Base-by-base conservation (phyloP, 164 flowering plant species). In the Nymphaea thermarum region DNA sequence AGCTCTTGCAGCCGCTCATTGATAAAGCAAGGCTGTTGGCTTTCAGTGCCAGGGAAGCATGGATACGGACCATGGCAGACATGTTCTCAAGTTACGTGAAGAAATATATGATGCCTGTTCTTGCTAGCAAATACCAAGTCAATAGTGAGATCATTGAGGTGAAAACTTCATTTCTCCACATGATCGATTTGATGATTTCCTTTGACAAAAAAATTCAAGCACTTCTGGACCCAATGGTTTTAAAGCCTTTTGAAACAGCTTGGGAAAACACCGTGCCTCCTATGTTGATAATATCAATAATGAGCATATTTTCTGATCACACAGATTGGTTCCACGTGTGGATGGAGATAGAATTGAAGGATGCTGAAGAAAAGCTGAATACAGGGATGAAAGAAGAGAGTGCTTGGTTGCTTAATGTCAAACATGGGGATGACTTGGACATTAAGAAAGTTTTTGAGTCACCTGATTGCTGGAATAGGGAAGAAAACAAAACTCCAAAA, bases 1-100 rank as follows among this genome's bases (percentile, higher is more conserved):
- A 84, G 71, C 74, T 82, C 64, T 80, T 88, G 77, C 89, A 86
- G 74, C 91, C 94, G 70, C 73, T 88, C 66, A 82, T 86, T 65
- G 94, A 85, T 74, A 75, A 66, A 72, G 91, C 89, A 62, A 80
- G 80, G 68, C 70, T 88, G 47, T 65, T 70, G 5, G 78, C 86
- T 68, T 84, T 41, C 68, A 85, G 89, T 78, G 87, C 84, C 60
- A 81, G 69, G 67, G 94, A 85, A 77, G 89, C 83, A 64, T 86
- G 89, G 94, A 86, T 88, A 18, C 82, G 76, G 14, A 79, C 89
- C 64, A 88, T 88, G 88, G 77, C 78, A 8, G 76, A 78, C 71
- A 74, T 82, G 74, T 82, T 88, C 61, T 81, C 82, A 43, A 70
- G 68, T 36, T 83, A 75, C 77, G 62, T 86, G n/a, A 76, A 44